Base-by-base conservation (phyloP, 1,284 basidiomycete genomes). In the Ustilago lituana region DNA sequence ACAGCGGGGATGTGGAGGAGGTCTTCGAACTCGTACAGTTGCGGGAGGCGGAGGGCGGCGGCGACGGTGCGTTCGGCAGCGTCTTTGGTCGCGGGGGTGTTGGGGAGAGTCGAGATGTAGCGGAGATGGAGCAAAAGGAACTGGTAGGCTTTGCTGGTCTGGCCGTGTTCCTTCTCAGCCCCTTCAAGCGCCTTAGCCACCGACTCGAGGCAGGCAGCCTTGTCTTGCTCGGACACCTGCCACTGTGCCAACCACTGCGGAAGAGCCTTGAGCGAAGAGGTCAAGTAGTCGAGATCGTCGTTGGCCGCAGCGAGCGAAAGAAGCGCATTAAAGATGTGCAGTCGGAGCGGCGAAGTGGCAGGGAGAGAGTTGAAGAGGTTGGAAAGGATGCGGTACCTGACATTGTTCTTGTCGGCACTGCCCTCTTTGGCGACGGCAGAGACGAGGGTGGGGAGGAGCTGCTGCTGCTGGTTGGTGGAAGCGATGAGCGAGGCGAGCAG, bases 311-410 rank as follows among this genome's bases (percentile, higher is more conserved):
- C 77, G 9, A 81, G 54, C 22, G 59, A 37, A 23, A 82, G 55
- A 17, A 82, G 59, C 12, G 76, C 57, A 40, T 51, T 55, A 53
- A 81, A 81, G 20, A 76, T 63, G 22, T 40, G 19, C 27, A 72
- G 55, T 7, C 80, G 80, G 45, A 74, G 38, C 11, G 75, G 27
- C 17, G 78, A 78, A 3, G 46, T 23, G 8, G 74, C 24, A 2
- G 75, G 66, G 22, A 82, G 55, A 24, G 68, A 48, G 69, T 82
- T 82, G 74, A 76, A 82, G 14, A 78, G 60, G 73, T 82, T 82
- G 22, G 77, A 67, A 14, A 82, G 71, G 38, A 77, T 76, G 33
- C 66, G 73, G 24, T 74, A 74, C 20, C 61, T 57, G 11, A 73
- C 71, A 12, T 67, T 58, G 49, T 61, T 69, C 69, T 68, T 76